Conservation (phyloP, 805 yeast genomes). For the Barnettozyma californica region DNA sequence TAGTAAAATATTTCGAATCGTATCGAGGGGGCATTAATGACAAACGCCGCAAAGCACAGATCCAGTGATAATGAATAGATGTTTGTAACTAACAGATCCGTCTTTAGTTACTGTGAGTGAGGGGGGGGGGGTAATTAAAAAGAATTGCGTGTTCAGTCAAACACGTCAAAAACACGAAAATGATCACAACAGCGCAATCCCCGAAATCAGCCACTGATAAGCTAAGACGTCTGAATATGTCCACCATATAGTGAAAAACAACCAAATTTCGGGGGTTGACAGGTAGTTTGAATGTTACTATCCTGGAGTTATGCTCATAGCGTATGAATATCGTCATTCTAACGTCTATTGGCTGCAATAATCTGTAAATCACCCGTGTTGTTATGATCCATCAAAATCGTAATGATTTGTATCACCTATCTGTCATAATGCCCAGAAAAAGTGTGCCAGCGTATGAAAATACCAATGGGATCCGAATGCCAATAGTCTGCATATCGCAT, state of each 20-base stretch:
- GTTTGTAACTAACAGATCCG: neutral
- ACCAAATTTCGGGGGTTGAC: neutral
- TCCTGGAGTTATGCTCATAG: neutral
- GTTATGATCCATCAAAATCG: neutral
- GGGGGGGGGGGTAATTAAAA: neutral
- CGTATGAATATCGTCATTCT: neutral
- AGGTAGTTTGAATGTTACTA: neutral
- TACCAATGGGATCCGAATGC: neutral
- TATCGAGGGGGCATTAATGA: neutral
- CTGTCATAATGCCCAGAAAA: neutral
- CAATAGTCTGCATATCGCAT: neutral
- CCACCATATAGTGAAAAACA: neutral
- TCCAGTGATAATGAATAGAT: neutral
- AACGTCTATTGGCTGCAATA: neutral
- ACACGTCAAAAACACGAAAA: constrained; percentile 1
- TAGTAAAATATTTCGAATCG: constrained; percentile 9
- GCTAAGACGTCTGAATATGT: neutral
- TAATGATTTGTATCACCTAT: neutral
- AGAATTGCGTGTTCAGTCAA: neutral
- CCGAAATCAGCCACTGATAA: neutral
- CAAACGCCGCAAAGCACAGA: neutral
- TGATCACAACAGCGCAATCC: neutral
- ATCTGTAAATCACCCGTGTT: neutral
- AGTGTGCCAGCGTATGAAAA: neutral
- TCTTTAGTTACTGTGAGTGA: neutral